Percentiles rank a stretch among this genome's conserved stretches.
Conservation (phyloP, 139 green algal genomes). For the Volvox reticuliferus region DNA sequence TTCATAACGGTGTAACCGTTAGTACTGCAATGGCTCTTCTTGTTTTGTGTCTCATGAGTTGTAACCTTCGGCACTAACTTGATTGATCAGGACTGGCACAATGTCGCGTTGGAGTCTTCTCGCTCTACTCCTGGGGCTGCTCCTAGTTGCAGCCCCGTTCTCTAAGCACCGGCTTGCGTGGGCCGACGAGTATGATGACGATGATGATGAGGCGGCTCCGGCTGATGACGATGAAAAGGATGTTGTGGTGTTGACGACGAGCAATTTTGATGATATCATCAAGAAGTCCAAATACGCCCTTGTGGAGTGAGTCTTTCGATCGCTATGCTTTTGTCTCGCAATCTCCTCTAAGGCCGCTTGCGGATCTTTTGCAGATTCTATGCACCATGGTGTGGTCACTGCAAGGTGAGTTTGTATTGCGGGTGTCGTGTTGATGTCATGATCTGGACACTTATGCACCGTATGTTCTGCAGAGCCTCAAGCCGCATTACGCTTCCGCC, state of each 20-base stretch:
- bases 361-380: constrained; percentile 45
- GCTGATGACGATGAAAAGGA: constrained; percentile 75
- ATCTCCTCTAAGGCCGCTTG: neutral
- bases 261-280: constrained; percentile 77
- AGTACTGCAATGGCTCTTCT: no score
- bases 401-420: constrained; percentile 48
- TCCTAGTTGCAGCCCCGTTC: constrained; percentile 63
- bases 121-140: constrained; percentile 52
- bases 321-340: neutral
- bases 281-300: constrained; percentile 76
- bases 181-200: constrained; percentile 18
- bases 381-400: constrained; percentile 58
- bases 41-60: no score
- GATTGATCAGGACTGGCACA: neutral
- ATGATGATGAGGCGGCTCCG: constrained; percentile 60
- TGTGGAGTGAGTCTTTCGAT: constrained; percentile 59
- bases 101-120: constrained; percentile 54
- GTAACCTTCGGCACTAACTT: no score
- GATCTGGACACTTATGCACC: constrained; percentile 10
- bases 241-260: constrained; percentile 77
- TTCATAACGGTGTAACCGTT: no score
- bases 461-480: constrained; percentile 66
- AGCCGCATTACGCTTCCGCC: constrained; percentile 82
- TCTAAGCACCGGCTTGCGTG: constrained; percentile 23
- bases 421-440: neutral